phyloP scores from a whole-genome alignment of 1,139 yeast genomes.

The Protomyces macrosporus region DNA sequence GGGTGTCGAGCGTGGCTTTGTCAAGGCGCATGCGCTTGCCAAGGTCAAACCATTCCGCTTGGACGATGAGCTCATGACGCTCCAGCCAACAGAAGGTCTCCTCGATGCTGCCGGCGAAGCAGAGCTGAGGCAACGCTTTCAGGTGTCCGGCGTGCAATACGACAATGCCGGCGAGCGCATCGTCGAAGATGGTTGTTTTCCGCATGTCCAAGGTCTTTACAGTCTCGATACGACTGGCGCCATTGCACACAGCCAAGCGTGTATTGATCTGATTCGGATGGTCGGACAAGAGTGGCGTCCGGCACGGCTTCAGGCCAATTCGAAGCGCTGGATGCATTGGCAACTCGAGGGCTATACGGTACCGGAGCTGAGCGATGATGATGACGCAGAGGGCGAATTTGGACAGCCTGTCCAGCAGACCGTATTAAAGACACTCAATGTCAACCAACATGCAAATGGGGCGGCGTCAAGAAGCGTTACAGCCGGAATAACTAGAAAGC shows the following conservation, averaged over 20 bases:
- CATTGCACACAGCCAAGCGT: not conserved
- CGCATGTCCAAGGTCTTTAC: not conserved
- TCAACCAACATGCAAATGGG: not conserved
- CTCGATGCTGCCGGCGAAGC: conserved; percentile 14
- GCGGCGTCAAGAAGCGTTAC: not conserved
- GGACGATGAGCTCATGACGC: not conserved
- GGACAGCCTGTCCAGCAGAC: not conserved
- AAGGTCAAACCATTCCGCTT: not conserved
- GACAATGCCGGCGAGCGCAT: not conserved
- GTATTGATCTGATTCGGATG: not conserved
- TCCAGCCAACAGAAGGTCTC: conserved; percentile 2
- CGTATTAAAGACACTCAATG: not conserved
- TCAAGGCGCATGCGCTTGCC: conserved; percentile 42
- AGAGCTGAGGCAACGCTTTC: conserved; percentile 14
- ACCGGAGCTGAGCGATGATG: not conserved
- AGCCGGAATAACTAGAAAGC: not conserved
- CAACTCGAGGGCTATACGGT: too few species aligned
- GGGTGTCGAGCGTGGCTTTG: conserved; percentile 65
- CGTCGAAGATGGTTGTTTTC: not conserved
- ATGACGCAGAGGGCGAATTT: conserved; percentile 6
- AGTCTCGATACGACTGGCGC: not conserved
- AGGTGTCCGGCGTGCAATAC: not conserved
- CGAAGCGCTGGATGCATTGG: not conserved
- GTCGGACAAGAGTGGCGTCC: not conserved
- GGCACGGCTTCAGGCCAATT: not conserved